Evolutionary conservation across 495 filamentous ascomycete genomes (phyloP), one percentile per base, ranked within the genome.

Genomic region (Bryoglossum gracile): DNA sequence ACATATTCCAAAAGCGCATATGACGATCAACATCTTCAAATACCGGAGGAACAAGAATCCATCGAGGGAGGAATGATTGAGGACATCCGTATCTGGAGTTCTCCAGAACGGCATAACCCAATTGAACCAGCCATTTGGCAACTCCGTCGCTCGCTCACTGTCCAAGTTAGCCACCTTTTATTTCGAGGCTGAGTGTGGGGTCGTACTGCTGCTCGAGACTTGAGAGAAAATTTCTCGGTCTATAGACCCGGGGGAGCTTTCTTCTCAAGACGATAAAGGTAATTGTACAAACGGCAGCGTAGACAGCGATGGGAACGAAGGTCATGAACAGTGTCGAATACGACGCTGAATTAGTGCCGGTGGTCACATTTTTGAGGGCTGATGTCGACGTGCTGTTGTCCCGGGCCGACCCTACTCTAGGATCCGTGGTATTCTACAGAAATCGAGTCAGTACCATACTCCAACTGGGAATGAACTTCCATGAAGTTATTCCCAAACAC

Each of bases 41-140:
- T 86, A 95, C 30, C 90, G 84, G n/a, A 95, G 73, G 65, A 87
- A 83, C 36, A 95, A 77, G 61, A 87, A 95, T 28, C 84, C 82
- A 64, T 94, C 88, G 65, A 98, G 75, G 1, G 87, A 87, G 63
- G 90, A 83, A 62, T 91, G 86, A 58, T 90, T 84, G 51, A 95
- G 75, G 39, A 90, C 82, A 59, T 87, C 84, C 47, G 78, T 78
- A 60, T 95, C 87, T 32, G 86, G 82, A 35, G 90, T 77, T 62
- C 77, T 76, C 74, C 80, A 85, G 71, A 89, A 92, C 21, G 76
- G 63, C 6, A 66, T 69, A 48, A 95, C 60, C 88, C 89, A 94
- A 62, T 82, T 81, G 57, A 84, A 75, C 10, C 82, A 59, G 48
- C 87, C 87, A 46, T 69, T 78, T 36, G 87, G 80, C 1, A 87